A percentile compares a stretch with the other conserved stretches of the same genome.
Conservation (phyloP, 306 rosid genomes). For the Carpinus viminea region DNA sequence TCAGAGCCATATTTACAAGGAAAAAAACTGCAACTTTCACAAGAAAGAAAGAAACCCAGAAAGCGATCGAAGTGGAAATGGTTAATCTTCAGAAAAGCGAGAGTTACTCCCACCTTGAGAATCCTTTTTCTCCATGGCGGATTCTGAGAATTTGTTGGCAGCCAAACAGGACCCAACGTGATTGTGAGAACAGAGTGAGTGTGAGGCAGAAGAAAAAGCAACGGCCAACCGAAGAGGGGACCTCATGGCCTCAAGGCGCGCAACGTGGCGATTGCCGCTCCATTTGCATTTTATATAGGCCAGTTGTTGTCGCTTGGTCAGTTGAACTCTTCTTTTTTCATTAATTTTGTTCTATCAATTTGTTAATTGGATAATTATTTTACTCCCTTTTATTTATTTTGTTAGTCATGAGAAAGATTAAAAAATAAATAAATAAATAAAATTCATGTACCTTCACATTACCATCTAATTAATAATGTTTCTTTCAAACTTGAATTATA, state of each 20-base stretch:
- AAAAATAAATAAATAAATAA: too few relatives aligned
- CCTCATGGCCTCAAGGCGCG: conserved; percentile 27
- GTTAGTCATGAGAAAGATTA: too few relatives aligned
- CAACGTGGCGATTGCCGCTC: conserved; percentile 37
- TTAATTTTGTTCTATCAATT: too few relatives aligned
- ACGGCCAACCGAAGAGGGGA: neutral
- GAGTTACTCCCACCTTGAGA: conserved; percentile 18
- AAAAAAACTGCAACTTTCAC: too few relatives aligned
- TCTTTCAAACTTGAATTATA: too few relatives aligned
- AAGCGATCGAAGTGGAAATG: neutral
- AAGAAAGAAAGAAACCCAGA: neutral
- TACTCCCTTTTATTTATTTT: too few relatives aligned
- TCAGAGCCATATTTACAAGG: neutral
- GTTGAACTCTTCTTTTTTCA: neutral
- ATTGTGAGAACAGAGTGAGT: conserved; percentile 4
- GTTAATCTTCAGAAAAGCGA: neutral
- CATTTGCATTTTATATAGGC: neutral
- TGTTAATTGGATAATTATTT: too few relatives aligned
- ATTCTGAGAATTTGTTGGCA: neutral
- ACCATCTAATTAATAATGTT: too few relatives aligned
- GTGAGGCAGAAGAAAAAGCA: neutral
- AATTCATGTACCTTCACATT: too few relatives aligned
- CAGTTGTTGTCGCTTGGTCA: neutral
- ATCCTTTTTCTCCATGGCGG: conserved; percentile 25
- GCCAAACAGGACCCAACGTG: conserved; percentile 3